A percentile compares a stretch with the other conserved stretches of the same genome.
Evolutionary conservation across 1,284 basidiomycete genomes (phyloP).

Genomic region (Cystobasidiaceae sp.): DNA sequence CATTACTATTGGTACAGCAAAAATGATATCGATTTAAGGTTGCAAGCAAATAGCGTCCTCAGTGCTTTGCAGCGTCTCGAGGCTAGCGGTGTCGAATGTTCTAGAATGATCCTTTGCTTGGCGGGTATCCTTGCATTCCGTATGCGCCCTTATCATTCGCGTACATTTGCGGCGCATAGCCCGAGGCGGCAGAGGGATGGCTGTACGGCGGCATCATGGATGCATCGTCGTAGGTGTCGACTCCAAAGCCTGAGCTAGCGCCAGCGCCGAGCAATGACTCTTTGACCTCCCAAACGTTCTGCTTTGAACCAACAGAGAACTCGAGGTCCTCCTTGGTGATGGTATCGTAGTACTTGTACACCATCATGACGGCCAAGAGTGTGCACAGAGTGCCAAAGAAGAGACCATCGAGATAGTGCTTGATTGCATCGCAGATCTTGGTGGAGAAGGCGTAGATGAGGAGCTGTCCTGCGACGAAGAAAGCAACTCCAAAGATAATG

Average conservation of each 20-base stretch:
- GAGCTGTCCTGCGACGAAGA: conserved; percentile 81
- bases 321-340: conserved; percentile 97
- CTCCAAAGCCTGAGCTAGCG: background rate
- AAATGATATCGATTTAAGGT: no score
- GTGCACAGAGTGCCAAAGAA: conserved; percentile 83
- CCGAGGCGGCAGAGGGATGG: conserved; percentile 22
- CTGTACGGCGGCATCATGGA: conserved; percentile 49
- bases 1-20: no score
- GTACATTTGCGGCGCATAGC: conserved; percentile 9
- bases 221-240: background rate
- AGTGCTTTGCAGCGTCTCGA: no score
- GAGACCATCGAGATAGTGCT: conserved; percentile 48
- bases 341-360: conserved; percentile 97
- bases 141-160: conserved; percentile 5
- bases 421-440: conserved; percentile 89
- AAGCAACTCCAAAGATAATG: conserved; percentile 83
- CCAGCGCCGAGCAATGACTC: conserved; percentile 18
- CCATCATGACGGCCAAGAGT: conserved; percentile 97
- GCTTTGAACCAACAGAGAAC: conserved; percentile 96
- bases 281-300: conserved; percentile 91
- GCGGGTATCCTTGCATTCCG: conserved; percentile 22
- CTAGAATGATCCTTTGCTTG: conserved; percentile 20
- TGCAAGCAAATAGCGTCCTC: no score
- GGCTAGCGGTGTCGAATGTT: no score
- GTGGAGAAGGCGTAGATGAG: conserved; percentile 89